Evolutionary conservation across 2,329 filamentous ascomycete genomes (phyloP).

Genomic region (Diaporthe nobilis): DNA sequence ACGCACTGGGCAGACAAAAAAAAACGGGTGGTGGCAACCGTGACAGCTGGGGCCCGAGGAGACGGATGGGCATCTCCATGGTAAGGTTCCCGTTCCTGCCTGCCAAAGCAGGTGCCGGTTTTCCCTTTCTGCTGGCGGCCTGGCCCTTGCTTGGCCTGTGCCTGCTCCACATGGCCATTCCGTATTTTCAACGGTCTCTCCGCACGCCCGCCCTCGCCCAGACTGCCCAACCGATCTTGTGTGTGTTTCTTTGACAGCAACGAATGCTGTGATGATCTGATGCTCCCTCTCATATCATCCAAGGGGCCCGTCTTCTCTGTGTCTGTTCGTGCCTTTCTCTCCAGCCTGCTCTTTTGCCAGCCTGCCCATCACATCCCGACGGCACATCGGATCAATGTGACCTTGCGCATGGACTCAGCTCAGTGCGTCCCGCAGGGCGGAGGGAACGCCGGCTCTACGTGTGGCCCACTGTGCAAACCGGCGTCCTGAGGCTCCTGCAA

Average conservation of each 20-base stretch:
- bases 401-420: constrained; percentile 14
- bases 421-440: constrained; percentile 2
- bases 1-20: constrained; percentile 13
- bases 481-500: constrained; percentile 4
- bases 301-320: neutral
- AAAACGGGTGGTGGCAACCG: constrained; percentile 18
- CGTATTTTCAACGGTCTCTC: constrained; percentile 35
- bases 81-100: constrained; percentile 19
- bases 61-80: constrained; percentile 16
- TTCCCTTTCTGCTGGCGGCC: constrained; percentile 12
- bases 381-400: constrained; percentile 14
- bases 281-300: neutral
- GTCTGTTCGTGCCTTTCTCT: neutral
- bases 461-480: neutral
- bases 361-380: neutral
- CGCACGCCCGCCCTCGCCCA: constrained; percentile 21
- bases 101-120: constrained; percentile 15
- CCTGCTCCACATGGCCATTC: constrained; percentile 31
- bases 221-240: constrained; percentile 6
- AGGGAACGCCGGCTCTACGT: neutral
- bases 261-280: neutral
- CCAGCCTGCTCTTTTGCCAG: neutral
- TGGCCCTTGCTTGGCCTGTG: constrained; percentile 13
- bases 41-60: constrained; percentile 24
- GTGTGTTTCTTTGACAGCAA: constrained; percentile 2